Percentiles rank a stretch among this genome's conserved stretches.
phyloP scores from a whole-genome alignment of 805 yeast species.

The Blastobotrys peoriensis region DNA sequence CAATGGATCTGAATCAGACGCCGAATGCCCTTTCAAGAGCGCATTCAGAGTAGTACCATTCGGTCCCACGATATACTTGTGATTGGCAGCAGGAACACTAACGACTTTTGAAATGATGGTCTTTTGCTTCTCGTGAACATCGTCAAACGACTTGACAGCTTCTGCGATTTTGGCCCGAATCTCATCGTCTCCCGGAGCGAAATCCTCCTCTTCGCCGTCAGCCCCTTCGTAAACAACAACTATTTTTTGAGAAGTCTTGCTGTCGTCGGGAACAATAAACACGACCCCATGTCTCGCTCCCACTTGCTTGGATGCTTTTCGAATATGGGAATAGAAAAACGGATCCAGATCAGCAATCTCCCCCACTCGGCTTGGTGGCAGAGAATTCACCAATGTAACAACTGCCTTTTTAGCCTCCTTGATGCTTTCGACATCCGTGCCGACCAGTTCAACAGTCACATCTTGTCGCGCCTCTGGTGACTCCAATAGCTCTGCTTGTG shows the following conservation, averaged over 20 bases:
- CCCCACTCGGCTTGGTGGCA: constrained; percentile 60
- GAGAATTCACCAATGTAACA: constrained; percentile 64
- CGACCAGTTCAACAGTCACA: constrained; percentile 59
- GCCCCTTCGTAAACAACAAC: constrained; percentile 49
- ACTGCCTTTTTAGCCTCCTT: constrained; percentile 67
- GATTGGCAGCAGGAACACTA: constrained; percentile 48
- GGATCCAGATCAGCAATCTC: constrained; percentile 60
- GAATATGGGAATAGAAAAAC: constrained; percentile 48
- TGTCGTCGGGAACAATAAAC: constrained; percentile 45
- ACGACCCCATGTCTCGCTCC: constrained; percentile 41
- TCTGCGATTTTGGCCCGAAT: constrained; percentile 46
- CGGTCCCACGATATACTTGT: constrained; percentile 56
- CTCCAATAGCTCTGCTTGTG: constrained; percentile 22
- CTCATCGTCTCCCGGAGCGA: constrained; percentile 63
- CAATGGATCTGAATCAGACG: constrained; percentile 36
- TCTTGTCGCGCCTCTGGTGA: constrained; percentile 28
- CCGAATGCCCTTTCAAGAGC: constrained; percentile 33
- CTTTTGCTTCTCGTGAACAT: constrained; percentile 52
- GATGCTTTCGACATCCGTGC: constrained; percentile 42
- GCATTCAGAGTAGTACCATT: constrained; percentile 50
- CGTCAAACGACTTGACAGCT: constrained; percentile 48
- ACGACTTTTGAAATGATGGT: constrained; percentile 48
- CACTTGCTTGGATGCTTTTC: constrained; percentile 18
- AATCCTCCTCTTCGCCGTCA: constrained; percentile 48
- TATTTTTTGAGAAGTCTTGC: constrained; percentile 36